Base-by-base conservation (phyloP, 495 filamentous ascomycete genomes). In the Daldinia grandis region DNA sequence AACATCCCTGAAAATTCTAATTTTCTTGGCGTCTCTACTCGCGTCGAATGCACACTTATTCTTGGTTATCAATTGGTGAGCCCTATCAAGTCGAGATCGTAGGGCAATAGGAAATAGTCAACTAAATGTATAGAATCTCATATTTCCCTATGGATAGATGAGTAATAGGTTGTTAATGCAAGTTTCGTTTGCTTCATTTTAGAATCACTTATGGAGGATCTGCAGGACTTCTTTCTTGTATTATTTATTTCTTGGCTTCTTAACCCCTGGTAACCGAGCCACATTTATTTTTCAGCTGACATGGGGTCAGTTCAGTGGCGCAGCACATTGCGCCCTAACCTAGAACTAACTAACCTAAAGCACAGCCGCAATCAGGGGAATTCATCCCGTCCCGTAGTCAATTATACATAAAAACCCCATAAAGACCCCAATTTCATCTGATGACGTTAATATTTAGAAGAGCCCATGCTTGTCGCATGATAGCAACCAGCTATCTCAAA, bases 311-410 rank as follows among this genome's bases (percentile, higher is more conserved):
- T 21, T 4, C 12, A 24, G 42, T 47, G 42, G 42, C 42, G 42
- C 42, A 47, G 42, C 17, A 9, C 42, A 24, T 47, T 24, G 42
- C 42, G 42, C 40, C 40, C 8, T n/a, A n/a, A n/a, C n/a, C n/a
- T n/a, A n/a, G n/a, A n/a, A n/a, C n/a, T n/a, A n/a, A n/a, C n/a
- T n/a, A n/a, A n/a, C n/a, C n/a, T n/a, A n/a, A 19, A 56, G 53
- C 53, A 56, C 53, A 33, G 53, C 53, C 53, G 53, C 53, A 30
- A 28, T 53, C 25, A 53, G 28, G 24, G 50, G 50, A 28, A 30
- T 4, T 50, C 7, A 25, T 50, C 19, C 17, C 24, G 19, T 24
- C 17, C 28, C 5, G 5, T 30, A 14, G 3, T 25, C 8, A 28
- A 28, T 53, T 27, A 28, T 53, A 47, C 28, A 53, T 56, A 35